Percentiles rank a stretch among this genome's conserved stretches.
phyloP scores from a whole-genome alignment of 192 early-diverging fungal species.

The Borealophlyctis nickersoniae region DNA sequence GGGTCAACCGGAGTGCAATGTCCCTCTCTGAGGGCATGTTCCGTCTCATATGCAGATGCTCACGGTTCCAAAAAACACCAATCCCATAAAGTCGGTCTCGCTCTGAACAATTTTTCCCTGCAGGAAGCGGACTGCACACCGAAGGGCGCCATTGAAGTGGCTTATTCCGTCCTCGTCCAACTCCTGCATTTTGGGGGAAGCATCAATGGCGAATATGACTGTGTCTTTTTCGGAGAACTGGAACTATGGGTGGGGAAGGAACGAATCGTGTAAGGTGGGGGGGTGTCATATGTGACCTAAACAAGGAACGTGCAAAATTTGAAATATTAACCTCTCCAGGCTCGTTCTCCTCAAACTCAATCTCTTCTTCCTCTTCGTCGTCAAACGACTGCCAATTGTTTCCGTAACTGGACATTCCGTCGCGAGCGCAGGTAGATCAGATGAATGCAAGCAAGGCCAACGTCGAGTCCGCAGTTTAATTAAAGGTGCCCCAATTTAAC shows the following conservation, averaged over 20 bases:
- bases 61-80: slow-evolving; percentile 39
- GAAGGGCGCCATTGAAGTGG: slow-evolving; percentile 22
- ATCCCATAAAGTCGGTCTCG: slow-evolving; percentile 30
- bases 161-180: slow-evolving; percentile 16
- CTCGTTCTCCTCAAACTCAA: background rate
- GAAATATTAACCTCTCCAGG: background rate
- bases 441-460: no score
- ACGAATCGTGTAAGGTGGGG: background rate
- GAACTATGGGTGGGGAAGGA: background rate
- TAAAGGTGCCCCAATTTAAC: no score
- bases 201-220: slow-evolving; percentile 30
- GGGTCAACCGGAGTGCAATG: no score
- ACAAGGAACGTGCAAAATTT: background rate
- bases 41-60: no score
- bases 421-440: no score
- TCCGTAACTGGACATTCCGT: background rate
- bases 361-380: background rate
- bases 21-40: no score
- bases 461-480: no score
- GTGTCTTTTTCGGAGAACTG: slow-evolving; percentile 15
- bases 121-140: slow-evolving; percentile 25
- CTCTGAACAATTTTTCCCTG: slow-evolving; percentile 31
- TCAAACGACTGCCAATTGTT: background rate
- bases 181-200: slow-evolving; percentile 30
- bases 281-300: no score